Evolutionary conservation across 495 filamentous ascomycete genomes (phyloP).

Genomic region (Apodospora peruviana): DNA sequence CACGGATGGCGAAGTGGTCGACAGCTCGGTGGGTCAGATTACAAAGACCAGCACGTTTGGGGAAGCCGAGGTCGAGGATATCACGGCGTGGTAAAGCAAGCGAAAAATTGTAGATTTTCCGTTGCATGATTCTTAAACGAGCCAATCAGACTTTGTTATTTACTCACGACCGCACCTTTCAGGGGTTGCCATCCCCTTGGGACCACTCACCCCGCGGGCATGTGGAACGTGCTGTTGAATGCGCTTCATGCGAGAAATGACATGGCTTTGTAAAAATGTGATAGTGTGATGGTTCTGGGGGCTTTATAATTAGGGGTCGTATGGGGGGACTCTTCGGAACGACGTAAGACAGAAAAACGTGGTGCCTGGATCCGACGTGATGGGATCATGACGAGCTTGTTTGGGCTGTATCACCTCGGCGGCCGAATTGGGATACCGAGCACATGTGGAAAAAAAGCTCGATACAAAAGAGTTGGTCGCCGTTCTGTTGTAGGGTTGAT

Average conservation of each 20-base stretch:
- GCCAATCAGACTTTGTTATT: not conserved
- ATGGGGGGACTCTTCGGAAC: too few species aligned
- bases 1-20: conserved; percentile 40
- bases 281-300: too few species aligned
- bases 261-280: too few species aligned
- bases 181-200: not conserved
- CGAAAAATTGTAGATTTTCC: not conserved
- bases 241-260: too few species aligned
- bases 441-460: not conserved
- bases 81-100: conserved; percentile 77
- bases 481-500: not conserved
- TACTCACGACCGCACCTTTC: not conserved
- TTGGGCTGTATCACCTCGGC: not conserved
- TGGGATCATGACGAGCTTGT: not conserved
- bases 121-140: not conserved
- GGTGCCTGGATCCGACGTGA: not conserved
- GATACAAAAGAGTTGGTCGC: not conserved
- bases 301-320: too few species aligned
- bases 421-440: not conserved
- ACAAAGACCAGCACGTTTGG: conserved; percentile 86
- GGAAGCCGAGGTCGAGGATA: conserved; percentile 93
- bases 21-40: conserved; percentile 42
- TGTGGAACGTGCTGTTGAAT: too few species aligned
- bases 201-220: not conserved
- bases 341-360: too few species aligned